Evolutionary conservation across 169 alveolate genomes (phyloP), one percentile per base, ranked within the genome.

Genomic region (Eimeria acervulina): DNA sequence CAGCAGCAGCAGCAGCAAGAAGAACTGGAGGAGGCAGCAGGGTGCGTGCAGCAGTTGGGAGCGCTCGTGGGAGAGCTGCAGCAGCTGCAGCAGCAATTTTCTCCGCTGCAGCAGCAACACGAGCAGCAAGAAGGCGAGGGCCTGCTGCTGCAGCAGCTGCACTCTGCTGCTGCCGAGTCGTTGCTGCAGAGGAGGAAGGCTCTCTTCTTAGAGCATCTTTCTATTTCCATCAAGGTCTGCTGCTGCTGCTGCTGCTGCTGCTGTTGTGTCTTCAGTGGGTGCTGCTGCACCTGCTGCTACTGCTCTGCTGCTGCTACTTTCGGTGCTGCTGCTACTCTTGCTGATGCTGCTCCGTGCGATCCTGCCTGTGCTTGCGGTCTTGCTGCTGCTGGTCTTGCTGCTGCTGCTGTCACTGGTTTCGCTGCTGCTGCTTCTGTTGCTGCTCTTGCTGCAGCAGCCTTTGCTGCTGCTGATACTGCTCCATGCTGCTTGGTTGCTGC

Each of bases 91-190:
- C 83, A 23, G 83, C 83, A 36, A 38, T 72, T n/a, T 36, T 3
- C 52, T 72, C 21, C 40, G 21, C 52, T 42, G 36, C 83, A 72
- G 83, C 83, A 72, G 47, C 83, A 72, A 42, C 83, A 72, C 21
- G 15, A 72, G 47, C 83, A 72, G 83, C 83, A 72, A 17, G 15
- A 72, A 36, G 83, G 83, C 83, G 83, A 72, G 47, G 36, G 83
- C 47, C 36, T 47, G 55, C 55, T 47, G 55, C 55, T 47, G 55
- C 55, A 47, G 55, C 55, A 47, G 55, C 55, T 47, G 42, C 83
- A 72, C 17, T 42, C 52, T 72, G 83, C 83, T 72, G 83, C 83
- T 72, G 83, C n/a, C n/a, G 83, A 72, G 83, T 42, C 83, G 26
- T 17, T 72, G 40, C 47, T 72, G 83, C 83, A 72, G 83, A 42